phyloP scores from a whole-genome alignment of 1,284 basidiomycete genomes.

The Rhodotorula sp. region DNA sequence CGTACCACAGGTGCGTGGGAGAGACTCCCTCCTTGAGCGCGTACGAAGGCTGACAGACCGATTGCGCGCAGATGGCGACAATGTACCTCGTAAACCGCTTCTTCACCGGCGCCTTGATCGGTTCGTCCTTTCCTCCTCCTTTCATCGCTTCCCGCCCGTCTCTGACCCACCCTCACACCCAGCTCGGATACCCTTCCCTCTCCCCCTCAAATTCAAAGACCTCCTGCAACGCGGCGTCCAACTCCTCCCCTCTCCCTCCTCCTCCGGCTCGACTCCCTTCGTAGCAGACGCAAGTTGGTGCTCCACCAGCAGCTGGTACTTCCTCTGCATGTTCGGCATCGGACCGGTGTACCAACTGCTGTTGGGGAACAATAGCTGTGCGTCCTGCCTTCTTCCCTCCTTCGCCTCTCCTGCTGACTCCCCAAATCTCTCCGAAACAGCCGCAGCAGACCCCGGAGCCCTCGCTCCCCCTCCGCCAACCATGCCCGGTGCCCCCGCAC shows the following conservation, averaged over 20 bases:
- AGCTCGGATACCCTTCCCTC: conserved; percentile 96
- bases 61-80: conserved; percentile 79
- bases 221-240: conserved; percentile 96
- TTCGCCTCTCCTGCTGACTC: neutral
- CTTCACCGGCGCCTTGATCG: conserved; percentile 96
- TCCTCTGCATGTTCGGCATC: conserved; percentile 96
- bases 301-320: conserved; percentile 98
- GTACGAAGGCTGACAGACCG: neutral
- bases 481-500: conserved; percentile 51
- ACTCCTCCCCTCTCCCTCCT: conserved; percentile 69
- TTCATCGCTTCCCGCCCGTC: neutral
- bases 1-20: conserved; percentile 42
- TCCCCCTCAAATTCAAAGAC: conserved; percentile 97
- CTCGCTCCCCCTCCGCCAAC: conserved; percentile 8
- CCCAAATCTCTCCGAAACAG: neutral
- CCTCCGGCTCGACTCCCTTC: conserved; percentile 54
- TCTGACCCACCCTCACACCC: neutral
- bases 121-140: conserved; percentile 58
- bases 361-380: conserved; percentile 86
- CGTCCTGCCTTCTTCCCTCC: conserved; percentile 45
- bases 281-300: conserved; percentile 87
- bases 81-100: conserved; percentile 99
- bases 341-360: conserved; percentile 93
- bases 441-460: conserved; percentile 2
- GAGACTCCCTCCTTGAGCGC: too few relatives aligned